Evolutionary conservation across 1,284 basidiomycete genomes (phyloP), one percentile per base, ranked within the genome.

Genomic region (Marasmius fiardii): DNA sequence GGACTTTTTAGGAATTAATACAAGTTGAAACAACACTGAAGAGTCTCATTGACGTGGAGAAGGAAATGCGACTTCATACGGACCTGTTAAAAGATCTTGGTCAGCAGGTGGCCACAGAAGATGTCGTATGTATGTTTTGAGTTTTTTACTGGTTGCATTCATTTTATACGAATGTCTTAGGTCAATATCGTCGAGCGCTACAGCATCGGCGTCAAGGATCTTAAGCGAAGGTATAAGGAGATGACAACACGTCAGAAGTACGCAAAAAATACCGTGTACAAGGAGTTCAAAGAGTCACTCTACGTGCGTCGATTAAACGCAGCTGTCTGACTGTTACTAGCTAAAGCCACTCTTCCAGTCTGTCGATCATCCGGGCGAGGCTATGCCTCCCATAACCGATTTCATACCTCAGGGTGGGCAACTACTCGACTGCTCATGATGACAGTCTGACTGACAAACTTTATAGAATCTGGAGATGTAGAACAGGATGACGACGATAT

Each of bases 401-500:
- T 81, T 91, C 59, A 80, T 95, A 31, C 78, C 82, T 6, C 78
- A 74, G 76, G 90, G 91, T 88, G 55, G 24, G 71, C 61, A 35
- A 50, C 49, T 41, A 12, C 41, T 24, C 2, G 28, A n/a, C 11
- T 47, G 41, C 10, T 21, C 50, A 28, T 18, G 4, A 34, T 10
- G 21, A 21, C 49, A 18, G 7, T 53, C 47, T 51, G 28, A 52
- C 43, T 51, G 20, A 55, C 53, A 47, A 24, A 24, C n/a, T 34
- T n/a, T 60, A 14, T 64, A 87, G 89, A 91, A 77, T 77, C 82
- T 34, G 90, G 84, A 12, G 90, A 92, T 63, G 82, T 79, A 34
- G 89, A 85, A 56, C 87, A 89, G 53, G 86, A 88, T 47, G 88
- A 88, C 49, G 89, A 93, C 37, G 89, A 92, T 8, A 71, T 95